Conservation (phyloP, 2,329 filamentous ascomycete genomes). For the Aspergillus novoparasiticus region DNA sequence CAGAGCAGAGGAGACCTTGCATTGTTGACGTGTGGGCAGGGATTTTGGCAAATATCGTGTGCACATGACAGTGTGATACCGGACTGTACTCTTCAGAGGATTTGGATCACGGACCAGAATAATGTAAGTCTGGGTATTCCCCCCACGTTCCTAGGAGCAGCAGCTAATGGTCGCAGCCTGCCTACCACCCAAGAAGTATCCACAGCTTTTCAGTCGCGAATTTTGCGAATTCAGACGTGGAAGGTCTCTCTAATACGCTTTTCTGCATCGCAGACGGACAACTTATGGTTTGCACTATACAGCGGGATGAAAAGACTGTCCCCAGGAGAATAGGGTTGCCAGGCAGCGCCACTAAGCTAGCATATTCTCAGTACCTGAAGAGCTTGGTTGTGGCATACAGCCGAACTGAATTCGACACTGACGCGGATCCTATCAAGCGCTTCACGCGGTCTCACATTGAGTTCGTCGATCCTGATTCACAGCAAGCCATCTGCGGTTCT, state of each 20-base stretch:
- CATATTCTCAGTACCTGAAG: conserved; percentile 49
- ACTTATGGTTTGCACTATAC: conserved; percentile 52
- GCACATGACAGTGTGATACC: conserved; percentile 23
- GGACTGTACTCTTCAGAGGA: conserved; percentile 35
- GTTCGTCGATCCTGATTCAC: conserved; percentile 42
- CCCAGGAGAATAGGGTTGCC: conserved; percentile 43
- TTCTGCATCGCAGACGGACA: conserved; percentile 52
- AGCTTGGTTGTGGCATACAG: conserved; percentile 55
- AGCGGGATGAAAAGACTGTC: conserved; percentile 44
- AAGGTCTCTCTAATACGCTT: conserved; percentile 44
- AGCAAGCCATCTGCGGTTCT: conserved; percentile 22
- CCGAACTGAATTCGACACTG: conserved; percentile 28
- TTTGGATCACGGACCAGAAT: conserved; percentile 48
- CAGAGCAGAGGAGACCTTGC: conserved; percentile 33
- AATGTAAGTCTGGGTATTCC: conserved; percentile 33
- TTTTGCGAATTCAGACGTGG: conserved; percentile 20
- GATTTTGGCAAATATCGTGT: conserved; percentile 42
- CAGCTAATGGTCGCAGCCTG: conserved; percentile 33
- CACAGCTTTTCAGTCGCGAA: conserved; percentile 41
- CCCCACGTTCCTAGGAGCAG: background rate
- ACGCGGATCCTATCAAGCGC: conserved; percentile 31
- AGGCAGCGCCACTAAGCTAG: conserved; percentile 46
- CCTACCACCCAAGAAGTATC: conserved; percentile 40
- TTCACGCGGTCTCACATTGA: conserved; percentile 39
- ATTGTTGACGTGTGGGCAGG: conserved; percentile 39